A percentile compares a stretch with the other conserved stretches of the same genome.
Conservation (phyloP, 2,329 filamentous ascomycete species). For the Simplicillium aogashimaense region DNA sequence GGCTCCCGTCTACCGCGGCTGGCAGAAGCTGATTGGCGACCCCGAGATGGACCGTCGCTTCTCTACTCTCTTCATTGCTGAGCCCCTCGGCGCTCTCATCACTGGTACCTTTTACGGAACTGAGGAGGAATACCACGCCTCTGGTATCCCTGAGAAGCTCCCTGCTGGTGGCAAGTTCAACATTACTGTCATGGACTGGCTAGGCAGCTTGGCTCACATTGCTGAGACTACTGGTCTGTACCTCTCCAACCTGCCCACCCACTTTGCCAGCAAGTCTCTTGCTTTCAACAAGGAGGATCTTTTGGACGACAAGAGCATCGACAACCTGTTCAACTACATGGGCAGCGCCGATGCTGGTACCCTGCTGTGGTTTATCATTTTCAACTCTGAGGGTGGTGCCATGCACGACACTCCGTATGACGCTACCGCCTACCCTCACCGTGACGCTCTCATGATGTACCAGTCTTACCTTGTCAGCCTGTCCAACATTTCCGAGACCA, state of each 20-base stretch:
- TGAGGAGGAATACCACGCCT: conserved; percentile 40
- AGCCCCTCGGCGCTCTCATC: conserved; percentile 43
- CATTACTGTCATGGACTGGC: conserved; percentile 50
- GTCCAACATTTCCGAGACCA: conserved; percentile 30
- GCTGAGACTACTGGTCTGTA: conserved; percentile 38
- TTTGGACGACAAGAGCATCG: conserved; percentile 32
- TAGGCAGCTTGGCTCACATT: conserved; percentile 44
- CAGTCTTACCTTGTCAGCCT: conserved; percentile 50
- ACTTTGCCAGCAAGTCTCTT: conserved; percentile 50
- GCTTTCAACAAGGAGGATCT: conserved; percentile 39
- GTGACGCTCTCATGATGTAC: conserved; percentile 54
- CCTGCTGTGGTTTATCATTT: conserved; percentile 50
- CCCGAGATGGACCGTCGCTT: conserved; percentile 48
- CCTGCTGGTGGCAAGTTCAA: conserved; percentile 29
- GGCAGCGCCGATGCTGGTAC: conserved; percentile 38
- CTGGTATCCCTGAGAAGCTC: conserved; percentile 37
- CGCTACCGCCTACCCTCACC: conserved; percentile 52
- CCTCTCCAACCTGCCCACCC: conserved; percentile 32
- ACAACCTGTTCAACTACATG: conserved; percentile 43
- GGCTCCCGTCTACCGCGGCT: conserved; percentile 40
- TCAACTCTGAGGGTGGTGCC: conserved; percentile 51
- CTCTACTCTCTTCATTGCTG: conserved; percentile 43
- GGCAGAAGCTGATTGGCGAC: conserved; percentile 48
- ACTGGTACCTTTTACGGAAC: conserved; percentile 54
- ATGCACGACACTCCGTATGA: conserved; percentile 43